Evolutionary conservation across 129 eudicot species (phyloP), one percentile per base, ranked within the genome.

Genomic region (Oenanthe sinensis): DNA sequence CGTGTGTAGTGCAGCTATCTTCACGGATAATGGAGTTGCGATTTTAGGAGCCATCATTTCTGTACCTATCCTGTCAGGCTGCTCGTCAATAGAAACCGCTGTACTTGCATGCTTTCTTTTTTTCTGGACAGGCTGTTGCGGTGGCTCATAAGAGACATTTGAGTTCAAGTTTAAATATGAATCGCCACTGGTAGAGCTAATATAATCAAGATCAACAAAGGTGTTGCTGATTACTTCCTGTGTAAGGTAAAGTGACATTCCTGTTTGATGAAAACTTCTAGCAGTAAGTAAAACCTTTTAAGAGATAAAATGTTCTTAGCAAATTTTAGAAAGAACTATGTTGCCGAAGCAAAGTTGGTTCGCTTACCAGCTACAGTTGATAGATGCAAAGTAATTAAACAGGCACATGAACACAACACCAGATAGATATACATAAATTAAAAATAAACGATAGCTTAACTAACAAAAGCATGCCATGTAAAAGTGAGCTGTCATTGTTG

Each of bases 1-100:
- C 20, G 90, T 87, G 87, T 92, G 89, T 55, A 92, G 78, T 85
- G 97, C 96, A 78, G 99, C 96, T 80, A 88, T 90, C 86, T 86
- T 95, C 75, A 92, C 81, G 47, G 95, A 48, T 76, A 95, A 43
- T 54, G 92, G 88, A 46, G 81, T 45, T 36, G 8, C 50, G 63
- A 81, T 84, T 60, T 52, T 80, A 60, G 76, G 74, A 49, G n/a
- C 37, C 30, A 49, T 79, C 52, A 75, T 81, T 79, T 80, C 87
- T 44, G 55, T 79, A 75, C 49, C 80, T 75, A 58, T 74, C 45
- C 43, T 73, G 77, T 82, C 84, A 75, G 86, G 62, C 78, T 86
- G 92, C 81, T 77, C 87, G 46, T 58, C 84, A 52, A 48, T 40
- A 46, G 91, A 75, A 33, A 78, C 79, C 40, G 71, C 44, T 58